These are phyloP conservation scores for Leishmania mexicana DNA, from an alignment of 208 protist genomes.

Conservation along the genomic window DNA sequence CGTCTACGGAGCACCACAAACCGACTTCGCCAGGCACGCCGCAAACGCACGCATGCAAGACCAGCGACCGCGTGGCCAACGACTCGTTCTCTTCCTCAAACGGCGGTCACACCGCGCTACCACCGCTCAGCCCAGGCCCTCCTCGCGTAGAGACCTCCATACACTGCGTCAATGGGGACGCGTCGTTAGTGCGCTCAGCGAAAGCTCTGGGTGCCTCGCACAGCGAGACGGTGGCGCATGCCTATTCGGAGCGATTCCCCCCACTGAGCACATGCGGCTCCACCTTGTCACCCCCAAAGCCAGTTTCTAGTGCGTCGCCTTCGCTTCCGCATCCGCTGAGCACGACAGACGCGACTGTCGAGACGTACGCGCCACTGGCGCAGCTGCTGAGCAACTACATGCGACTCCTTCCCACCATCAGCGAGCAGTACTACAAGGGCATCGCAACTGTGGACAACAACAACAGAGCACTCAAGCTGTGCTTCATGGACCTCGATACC, in stretches of 20 bases:
- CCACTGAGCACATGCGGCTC: conserved; percentile 4
- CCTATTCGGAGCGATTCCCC: not conserved
- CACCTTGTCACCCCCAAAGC: not conserved
- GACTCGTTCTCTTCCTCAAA: not conserved
- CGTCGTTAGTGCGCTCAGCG: not conserved
- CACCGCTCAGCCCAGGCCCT: not conserved
- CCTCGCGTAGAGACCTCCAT: not conserved
- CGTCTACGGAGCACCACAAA: not conserved
- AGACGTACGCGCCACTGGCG: conserved; percentile 25
- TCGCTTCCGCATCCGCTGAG: not conserved
- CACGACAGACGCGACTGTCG: not conserved
- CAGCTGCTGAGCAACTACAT: conserved; percentile 53
- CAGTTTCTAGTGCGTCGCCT: not conserved
- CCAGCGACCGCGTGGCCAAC: not conserved
- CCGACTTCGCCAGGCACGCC: not conserved
- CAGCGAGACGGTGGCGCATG: not conserved
- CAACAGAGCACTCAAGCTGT: conserved; percentile 32
- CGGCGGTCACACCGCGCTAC: not conserved
- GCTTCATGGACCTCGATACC: conserved; percentile 74
- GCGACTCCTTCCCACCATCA: conserved; percentile 57
- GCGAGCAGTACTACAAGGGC: conserved; percentile 72
- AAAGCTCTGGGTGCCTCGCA: not conserved
- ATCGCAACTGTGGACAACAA: conserved; percentile 22
- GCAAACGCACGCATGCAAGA: not conserved
- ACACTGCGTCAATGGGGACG: not conserved